Percentiles rank a stretch among this genome's conserved stretches.
Evolutionary conservation across 163 green algal species (phyloP).

Genomic region (Scenedesmus sp.): DNA sequence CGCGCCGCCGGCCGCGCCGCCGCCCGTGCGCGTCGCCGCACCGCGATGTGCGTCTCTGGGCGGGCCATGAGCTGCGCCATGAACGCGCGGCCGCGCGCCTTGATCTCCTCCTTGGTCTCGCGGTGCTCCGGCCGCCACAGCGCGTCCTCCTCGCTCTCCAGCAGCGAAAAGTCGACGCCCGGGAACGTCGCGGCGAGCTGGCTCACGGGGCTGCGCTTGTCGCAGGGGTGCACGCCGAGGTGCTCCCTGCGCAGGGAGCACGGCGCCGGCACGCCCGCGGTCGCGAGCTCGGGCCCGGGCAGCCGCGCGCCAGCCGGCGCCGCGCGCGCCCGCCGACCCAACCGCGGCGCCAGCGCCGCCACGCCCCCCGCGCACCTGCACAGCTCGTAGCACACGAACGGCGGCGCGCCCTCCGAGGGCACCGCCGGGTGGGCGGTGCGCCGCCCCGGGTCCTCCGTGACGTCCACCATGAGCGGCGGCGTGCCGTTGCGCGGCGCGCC

Average conservation of each 20-base stretch:
- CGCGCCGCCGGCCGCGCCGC: too few species aligned
- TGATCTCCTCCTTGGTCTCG: conserved; percentile 64
- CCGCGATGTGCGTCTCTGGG: conserved; percentile 56
- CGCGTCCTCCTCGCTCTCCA: conserved; percentile 63
- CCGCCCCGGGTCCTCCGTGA: conserved; percentile 49
- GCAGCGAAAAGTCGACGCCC: conserved; percentile 70
- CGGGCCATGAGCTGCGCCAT: conserved; percentile 63
- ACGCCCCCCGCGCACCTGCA: conserved; percentile 41
- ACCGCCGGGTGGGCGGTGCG: conserved; percentile 49
- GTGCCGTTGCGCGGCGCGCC: conserved; percentile 1
- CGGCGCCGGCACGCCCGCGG: too few species aligned
- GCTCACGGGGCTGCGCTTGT: conserved; percentile 53
- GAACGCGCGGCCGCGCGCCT: conserved; percentile 56
- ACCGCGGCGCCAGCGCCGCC: too few species aligned
- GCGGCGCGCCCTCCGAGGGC: conserved; percentile 53
- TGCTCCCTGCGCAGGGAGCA: conserved; percentile 58
- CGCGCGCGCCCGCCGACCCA: too few species aligned
- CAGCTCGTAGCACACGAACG: conserved; percentile 64
- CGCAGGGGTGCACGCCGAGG: conserved; percentile 70
- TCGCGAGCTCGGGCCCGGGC: too few species aligned
- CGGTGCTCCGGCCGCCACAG: conserved; percentile 60
- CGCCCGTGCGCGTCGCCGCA: too few species aligned
- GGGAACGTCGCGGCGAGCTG: background rate
- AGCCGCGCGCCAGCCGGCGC: too few species aligned
- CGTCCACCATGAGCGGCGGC: conserved; percentile 60